Evolutionary conservation across 2,329 filamentous ascomycete species (phyloP).

Genomic region (Beauveria sp.): DNA sequence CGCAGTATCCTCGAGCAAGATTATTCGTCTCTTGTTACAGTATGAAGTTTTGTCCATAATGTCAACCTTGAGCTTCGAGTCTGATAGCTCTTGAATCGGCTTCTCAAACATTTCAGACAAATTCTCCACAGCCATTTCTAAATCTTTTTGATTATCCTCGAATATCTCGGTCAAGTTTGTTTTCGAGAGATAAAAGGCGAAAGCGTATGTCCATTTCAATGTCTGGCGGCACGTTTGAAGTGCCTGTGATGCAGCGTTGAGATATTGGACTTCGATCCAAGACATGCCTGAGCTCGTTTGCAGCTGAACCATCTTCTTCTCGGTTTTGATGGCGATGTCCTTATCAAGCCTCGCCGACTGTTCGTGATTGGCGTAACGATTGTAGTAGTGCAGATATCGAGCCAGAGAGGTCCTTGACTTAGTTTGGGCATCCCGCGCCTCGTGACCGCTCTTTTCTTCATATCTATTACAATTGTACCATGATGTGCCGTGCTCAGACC

Average conservation of each 20-base stretch:
- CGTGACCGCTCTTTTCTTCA: conserved; percentile 88
- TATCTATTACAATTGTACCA: conserved; percentile 99
- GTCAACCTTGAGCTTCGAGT: conserved; percentile 88
- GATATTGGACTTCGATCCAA: conserved; percentile 98
- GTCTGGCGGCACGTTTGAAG: conserved; percentile 97
- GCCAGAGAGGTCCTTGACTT: conserved; percentile 85
- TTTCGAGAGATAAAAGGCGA: conserved; percentile 91
- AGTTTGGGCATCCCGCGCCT: conserved; percentile 86
- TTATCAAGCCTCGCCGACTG: conserved; percentile 95
- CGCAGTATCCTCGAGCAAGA: conserved; percentile 85
- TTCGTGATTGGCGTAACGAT: conserved; percentile 97
- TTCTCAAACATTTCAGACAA: conserved; percentile 99
- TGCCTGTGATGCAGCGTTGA: conserved; percentile 86
- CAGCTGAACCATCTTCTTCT: conserved; percentile 97
- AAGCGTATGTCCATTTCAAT: conserved; percentile 98
- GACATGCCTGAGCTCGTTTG: conserved; percentile 93
- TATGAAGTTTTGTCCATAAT: conserved; percentile 99
- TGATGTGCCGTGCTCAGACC: conserved; percentile 96
- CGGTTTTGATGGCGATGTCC: conserved; percentile 91
- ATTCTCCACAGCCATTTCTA: conserved; percentile 94
- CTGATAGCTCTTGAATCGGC: conserved; percentile 75
- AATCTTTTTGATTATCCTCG: conserved; percentile 95
- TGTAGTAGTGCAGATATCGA: conserved; percentile 98
- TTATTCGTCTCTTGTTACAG: conserved; percentile 86
- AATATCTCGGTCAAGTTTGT: conserved; percentile 98